phyloP scores from a whole-genome alignment of 1,139 yeast genomes.

The Diutina sp. region DNA sequence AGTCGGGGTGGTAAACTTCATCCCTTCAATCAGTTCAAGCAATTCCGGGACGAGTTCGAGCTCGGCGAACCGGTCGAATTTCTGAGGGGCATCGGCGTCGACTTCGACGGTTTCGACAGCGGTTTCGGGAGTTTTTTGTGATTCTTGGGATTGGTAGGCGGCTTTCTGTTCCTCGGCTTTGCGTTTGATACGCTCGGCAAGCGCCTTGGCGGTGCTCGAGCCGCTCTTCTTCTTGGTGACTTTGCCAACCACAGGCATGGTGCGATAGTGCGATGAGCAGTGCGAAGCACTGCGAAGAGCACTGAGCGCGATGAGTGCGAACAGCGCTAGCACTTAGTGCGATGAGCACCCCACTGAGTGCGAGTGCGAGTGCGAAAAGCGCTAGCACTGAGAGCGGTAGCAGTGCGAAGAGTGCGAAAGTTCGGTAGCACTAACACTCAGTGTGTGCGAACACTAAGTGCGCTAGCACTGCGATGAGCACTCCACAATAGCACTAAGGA shows the following conservation, averaged over 20 bases:
- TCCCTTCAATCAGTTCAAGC: slow-evolving; percentile 59
- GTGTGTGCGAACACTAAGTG: too few relatives aligned
- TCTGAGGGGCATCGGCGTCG: slow-evolving; percentile 11
- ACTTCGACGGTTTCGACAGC: slow-evolving; percentile 1
- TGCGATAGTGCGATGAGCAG: not conserved
- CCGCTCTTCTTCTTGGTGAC: not conserved
- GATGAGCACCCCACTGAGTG: too few relatives aligned
- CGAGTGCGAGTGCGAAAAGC: too few relatives aligned
- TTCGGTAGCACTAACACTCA: too few relatives aligned
- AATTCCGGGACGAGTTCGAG: slow-evolving; percentile 68
- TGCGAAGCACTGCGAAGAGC: too few relatives aligned
- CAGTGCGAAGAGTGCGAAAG: too few relatives aligned
- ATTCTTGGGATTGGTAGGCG: slow-evolving; percentile 6
- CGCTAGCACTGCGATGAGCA: too few relatives aligned
- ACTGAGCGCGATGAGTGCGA: not conserved
- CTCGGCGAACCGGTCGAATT: slow-evolving; percentile 32
- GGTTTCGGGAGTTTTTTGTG: slow-evolving; percentile 3
- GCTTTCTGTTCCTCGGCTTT: slow-evolving; percentile 25
- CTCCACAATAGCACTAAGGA: too few relatives aligned
- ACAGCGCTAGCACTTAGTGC: too few relatives aligned
- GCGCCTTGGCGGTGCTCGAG: slow-evolving; percentile 7
- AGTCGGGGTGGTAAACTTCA: slow-evolving; percentile 62
- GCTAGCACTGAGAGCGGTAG: too few relatives aligned
- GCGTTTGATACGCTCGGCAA: slow-evolving; percentile 40
- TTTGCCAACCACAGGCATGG: slow-evolving; percentile 1